Conservation (phyloP, 805 yeast species). For the Metschnikowia continentalis region DNA sequence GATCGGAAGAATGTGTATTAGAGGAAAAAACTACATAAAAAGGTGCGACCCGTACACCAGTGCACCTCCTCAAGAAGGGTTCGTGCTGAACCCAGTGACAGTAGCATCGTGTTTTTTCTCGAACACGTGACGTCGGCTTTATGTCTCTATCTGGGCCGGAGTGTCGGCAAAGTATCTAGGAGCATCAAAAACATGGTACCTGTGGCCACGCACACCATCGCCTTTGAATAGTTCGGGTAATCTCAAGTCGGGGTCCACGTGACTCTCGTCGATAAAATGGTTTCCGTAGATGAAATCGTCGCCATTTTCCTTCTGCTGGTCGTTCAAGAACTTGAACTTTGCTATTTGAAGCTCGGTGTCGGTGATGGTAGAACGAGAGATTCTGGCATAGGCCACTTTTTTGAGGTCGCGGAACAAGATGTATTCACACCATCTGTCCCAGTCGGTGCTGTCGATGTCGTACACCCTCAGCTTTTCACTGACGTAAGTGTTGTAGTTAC, state of each 20-base stretch:
- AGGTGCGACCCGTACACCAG: not conserved
- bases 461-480: slow-evolving; percentile 80
- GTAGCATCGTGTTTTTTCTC: too few species aligned
- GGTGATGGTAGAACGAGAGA: slow-evolving; percentile 88
- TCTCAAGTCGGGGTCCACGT: slow-evolving; percentile 57
- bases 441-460: slow-evolving; percentile 89
- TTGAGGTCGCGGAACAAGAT: slow-evolving; percentile 81
- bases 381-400: slow-evolving; percentile 90
- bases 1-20: not conserved
- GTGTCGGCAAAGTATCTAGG: slow-evolving; percentile 69
- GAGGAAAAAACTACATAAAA: slow-evolving; percentile 1
- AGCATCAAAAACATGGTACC: slow-evolving; percentile 90
- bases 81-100: too few species aligned
- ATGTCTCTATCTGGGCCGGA: slow-evolving; percentile 6
- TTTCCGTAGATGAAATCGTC: slow-evolving; percentile 49
- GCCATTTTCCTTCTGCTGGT: slow-evolving; percentile 29
- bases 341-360: slow-evolving; percentile 97
- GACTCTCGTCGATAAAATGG: slow-evolving; percentile 50
- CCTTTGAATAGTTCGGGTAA: slow-evolving; percentile 82
- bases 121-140: too few species aligned
- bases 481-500: slow-evolving; percentile 90
- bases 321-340: slow-evolving; percentile 63
- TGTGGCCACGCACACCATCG: slow-evolving; percentile 90
- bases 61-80: not conserved
- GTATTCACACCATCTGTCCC: slow-evolving; percentile 99